Conservation (phyloP, 2,329 filamentous ascomycete genomes). For the Biscogniauxia sp. region DNA sequence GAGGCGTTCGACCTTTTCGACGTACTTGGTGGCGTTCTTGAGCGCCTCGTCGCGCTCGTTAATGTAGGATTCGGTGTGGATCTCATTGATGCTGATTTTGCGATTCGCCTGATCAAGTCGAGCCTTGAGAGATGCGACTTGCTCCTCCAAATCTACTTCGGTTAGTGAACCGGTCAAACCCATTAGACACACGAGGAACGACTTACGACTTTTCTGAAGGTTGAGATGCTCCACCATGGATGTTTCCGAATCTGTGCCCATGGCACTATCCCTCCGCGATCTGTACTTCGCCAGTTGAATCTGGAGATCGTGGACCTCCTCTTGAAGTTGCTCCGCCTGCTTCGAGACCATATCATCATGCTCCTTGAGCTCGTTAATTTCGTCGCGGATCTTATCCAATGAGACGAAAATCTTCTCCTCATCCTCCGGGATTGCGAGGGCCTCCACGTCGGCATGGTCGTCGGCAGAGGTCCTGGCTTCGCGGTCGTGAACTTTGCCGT, state of each 20-base stretch:
- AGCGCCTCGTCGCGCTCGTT: conserved; percentile 66
- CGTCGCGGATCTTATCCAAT: conserved; percentile 60
- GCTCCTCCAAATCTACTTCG: conserved; percentile 50
- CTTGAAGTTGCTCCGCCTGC: conserved; percentile 52
- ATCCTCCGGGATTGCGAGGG: conserved; percentile 48
- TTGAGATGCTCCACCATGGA: conserved; percentile 43
- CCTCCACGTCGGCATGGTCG: conserved; percentile 49
- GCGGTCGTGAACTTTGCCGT: conserved; percentile 49
- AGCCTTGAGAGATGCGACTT: conserved; percentile 58
- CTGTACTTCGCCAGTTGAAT: conserved; percentile 45
- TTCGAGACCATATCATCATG: conserved; percentile 55
- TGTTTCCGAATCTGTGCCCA: conserved; percentile 43
- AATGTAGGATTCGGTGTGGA: conserved; percentile 59
- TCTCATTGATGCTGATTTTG: conserved; percentile 60
- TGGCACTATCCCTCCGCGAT: conserved; percentile 42
- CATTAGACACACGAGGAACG: background rate
- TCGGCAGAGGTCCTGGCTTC: conserved; percentile 34
- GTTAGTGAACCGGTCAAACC: conserved; percentile 9
- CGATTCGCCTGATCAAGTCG: conserved; percentile 62
- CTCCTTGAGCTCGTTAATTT: conserved; percentile 54
- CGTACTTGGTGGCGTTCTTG: conserved; percentile 54
- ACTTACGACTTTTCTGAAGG: conserved; percentile 57
- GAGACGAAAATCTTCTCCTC: conserved; percentile 60
- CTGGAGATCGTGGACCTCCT: conserved; percentile 50
- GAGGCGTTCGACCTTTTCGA: conserved; percentile 48